Evolutionary conservation across 495 filamentous ascomycete genomes (phyloP).

Genomic region (Lophiostoma macrostomum): DNA sequence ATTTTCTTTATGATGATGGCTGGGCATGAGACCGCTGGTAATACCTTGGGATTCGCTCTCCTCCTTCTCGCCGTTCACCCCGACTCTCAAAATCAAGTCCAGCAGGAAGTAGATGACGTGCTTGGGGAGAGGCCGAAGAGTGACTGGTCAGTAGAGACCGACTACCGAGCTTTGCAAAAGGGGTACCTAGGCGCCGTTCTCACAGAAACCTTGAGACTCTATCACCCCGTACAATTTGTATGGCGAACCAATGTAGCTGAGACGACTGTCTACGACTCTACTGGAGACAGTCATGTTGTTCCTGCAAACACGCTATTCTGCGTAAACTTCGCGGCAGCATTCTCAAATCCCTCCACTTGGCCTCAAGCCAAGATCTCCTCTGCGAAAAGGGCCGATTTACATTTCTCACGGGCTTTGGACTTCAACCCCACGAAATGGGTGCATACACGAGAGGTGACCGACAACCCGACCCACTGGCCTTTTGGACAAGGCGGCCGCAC

Average conservation of each 20-base stretch:
- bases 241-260: not conserved
- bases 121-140: not conserved
- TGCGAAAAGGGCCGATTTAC: not conserved
- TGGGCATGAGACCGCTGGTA: constrained; percentile 11
- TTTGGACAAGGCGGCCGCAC: not conserved
- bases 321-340: not conserved
- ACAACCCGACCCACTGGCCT: not conserved
- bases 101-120: not conserved
- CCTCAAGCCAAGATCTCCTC: not conserved
- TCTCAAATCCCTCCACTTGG: not conserved
- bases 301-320: not conserved
- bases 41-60: not conserved
- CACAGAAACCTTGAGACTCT: not conserved
- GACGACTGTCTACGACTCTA: not conserved
- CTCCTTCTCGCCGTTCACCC: not conserved
- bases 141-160: not conserved
- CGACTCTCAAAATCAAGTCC: not conserved
- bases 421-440: not conserved
- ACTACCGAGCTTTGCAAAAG: not conserved
- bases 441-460: not conserved
- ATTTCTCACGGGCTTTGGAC: not conserved
- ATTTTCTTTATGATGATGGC: constrained; percentile 11
- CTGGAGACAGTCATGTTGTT: not conserved
- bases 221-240: not conserved
- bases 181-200: not conserved